Evolutionary conservation across 805 yeast species (phyloP).

Genomic region (Wickerhamiella allomyrinae): DNA sequence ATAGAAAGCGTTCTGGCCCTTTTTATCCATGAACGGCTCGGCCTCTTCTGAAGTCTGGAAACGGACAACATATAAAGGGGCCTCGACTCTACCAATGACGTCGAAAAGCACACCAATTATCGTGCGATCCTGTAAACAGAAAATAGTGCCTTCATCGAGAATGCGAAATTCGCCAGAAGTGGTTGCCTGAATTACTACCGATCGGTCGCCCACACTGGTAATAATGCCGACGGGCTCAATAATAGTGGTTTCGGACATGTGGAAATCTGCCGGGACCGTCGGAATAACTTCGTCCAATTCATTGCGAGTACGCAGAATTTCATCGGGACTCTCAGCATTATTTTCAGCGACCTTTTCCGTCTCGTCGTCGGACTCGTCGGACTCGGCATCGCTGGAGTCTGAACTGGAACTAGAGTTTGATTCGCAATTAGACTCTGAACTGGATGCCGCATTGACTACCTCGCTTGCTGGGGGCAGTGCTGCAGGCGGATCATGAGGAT

Average conservation of each 20-base stretch:
- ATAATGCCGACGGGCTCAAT: constrained; percentile 62
- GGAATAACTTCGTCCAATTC: constrained; percentile 63
- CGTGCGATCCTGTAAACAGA: constrained; percentile 50
- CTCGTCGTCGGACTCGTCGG: background rate
- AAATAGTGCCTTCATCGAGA: constrained; percentile 63
- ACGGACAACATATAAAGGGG: constrained; percentile 68
- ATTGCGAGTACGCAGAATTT: constrained; percentile 63
- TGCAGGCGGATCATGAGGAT: background rate
- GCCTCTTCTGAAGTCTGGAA: constrained; percentile 40
- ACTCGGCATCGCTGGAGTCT: background rate
- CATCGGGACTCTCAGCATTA: constrained; percentile 6
- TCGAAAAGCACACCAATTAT: constrained; percentile 71
- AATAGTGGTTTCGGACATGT: constrained; percentile 43
- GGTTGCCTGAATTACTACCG: constrained; percentile 55
- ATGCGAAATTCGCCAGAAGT: constrained; percentile 76
- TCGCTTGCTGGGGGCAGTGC: too few species aligned
- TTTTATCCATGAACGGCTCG: constrained; percentile 31
- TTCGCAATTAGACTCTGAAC: background rate
- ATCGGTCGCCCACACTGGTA: constrained; percentile 53
- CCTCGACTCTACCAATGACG: constrained; percentile 74
- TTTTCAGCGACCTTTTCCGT: background rate
- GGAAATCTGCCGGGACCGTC: constrained; percentile 50
- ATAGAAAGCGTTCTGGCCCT: constrained; percentile 50
- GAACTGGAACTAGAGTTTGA: background rate
- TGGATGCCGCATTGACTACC: background rate